phyloP scores from a whole-genome alignment of 2,329 filamentous ascomycete species.

The Pyrenophora seminiperda region DNA sequence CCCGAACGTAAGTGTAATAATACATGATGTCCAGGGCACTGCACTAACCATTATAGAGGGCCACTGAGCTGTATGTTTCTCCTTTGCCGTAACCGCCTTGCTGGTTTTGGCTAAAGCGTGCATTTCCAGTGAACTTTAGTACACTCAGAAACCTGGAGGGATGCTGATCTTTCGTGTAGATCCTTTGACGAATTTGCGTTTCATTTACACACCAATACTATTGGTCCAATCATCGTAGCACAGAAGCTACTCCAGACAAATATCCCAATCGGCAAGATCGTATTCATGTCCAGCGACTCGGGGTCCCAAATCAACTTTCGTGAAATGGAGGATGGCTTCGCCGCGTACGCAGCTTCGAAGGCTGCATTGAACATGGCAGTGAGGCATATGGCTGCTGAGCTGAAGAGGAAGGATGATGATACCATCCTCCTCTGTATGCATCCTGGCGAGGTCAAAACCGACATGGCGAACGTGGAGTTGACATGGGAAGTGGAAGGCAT shows the following conservation, averaged over 20 bases:
- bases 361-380: conserved; percentile 63
- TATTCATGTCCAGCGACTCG: conserved; percentile 63
- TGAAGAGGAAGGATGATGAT: conserved; percentile 56
- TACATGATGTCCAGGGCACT: conserved; percentile 16
- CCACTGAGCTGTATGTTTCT: conserved; percentile 55
- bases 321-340: conserved; percentile 63
- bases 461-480: conserved; percentile 60
- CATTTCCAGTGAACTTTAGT: conserved; percentile 20
- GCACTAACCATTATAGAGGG: conserved; percentile 51
- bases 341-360: conserved; percentile 63
- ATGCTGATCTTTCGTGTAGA: conserved; percentile 37
- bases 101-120: conserved; percentile 29
- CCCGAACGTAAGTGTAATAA: conserved; percentile 56
- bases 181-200: conserved; percentile 60
- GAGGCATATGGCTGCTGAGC: conserved; percentile 61
- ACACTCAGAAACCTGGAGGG: not conserved
- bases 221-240: conserved; percentile 63
- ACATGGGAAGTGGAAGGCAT: conserved; percentile 60
- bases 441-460: conserved; percentile 63
- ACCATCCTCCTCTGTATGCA: conserved; percentile 62
- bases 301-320: conserved; percentile 59
- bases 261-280: conserved; percentile 56
- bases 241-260: conserved; percentile 57
- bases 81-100: conserved; percentile 23
- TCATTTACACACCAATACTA: conserved; percentile 63